Base-by-base conservation (phyloP, 1,139 yeast species). In the Blastobotrys niveus region DNA sequence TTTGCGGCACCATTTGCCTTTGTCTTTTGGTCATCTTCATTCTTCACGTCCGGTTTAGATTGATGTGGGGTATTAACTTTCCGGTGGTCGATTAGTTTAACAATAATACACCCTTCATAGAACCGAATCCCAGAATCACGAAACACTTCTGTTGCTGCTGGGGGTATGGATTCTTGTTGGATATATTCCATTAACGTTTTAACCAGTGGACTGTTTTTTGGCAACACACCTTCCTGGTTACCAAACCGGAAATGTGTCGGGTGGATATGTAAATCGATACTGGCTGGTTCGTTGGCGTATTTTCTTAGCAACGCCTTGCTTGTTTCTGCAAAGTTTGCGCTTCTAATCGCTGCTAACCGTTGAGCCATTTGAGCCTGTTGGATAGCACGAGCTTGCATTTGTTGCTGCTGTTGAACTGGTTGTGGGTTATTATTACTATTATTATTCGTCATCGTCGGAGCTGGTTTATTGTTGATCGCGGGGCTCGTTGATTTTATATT, bases 221-320 rank as follows among this genome's bases (percentile, higher is more conserved):
- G 94, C 41, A 91, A 79, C 14, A 85, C 78, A 38, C 85, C 81
- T 42, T 93, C 94, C 50, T 72, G 77, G 55, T 79, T 80, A 48
- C 84, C 84, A 66, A 83, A 87, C 50, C 93, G 74, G 61, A 80
- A 91, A 63, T 89, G 95, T 41, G 86, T 85, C 55, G 86, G 94
- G 63, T 84, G 89, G 31, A 91, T 87, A 58, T 91, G 96, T 54
- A 91, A 79, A 50, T 82, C 93, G 48, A 91, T 64, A 37, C 95
- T 84, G 9, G 96, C 85, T 5, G 93, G 86, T 51, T 77, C 79
- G 49, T 79, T 78, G 49, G 82, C 80, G 60, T 81, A 88, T 60
- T 88, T 89, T 49, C 77, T 75, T 53, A 91, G 66, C n/a, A 91
- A 73, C 40, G 82, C 85, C 50, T 78, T 83, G 9, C 85, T 68